Conservation (phyloP, 495 filamentous ascomycete genomes). For the Sphaerosporella brunnea region DNA sequence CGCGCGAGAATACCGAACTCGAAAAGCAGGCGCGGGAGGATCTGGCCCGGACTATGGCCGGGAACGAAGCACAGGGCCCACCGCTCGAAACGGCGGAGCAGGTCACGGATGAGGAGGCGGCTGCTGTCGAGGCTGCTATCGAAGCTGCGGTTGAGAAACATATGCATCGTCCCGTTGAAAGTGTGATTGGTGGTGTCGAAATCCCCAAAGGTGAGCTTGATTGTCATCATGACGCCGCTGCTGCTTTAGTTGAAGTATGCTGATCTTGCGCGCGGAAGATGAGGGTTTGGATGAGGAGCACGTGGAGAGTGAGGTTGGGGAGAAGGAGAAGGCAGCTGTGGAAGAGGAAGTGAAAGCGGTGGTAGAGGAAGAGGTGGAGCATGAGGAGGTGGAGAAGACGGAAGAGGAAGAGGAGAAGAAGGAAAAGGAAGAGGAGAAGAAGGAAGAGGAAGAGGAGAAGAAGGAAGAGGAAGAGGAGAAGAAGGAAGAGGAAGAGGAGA, state of each 20-base stretch:
- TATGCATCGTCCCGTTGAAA: neutral
- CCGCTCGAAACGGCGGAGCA: neutral
- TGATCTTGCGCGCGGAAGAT: slow-evolving; percentile 3
- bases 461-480: neutral
- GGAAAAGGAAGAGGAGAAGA: neutral
- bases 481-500: neutral
- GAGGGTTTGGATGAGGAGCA: slow-evolving; percentile 1
- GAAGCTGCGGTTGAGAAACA: neutral
- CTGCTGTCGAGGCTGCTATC: neutral
- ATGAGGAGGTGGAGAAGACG: neutral
- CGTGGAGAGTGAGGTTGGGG: neutral
- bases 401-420: neutral
- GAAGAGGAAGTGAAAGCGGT: neutral
- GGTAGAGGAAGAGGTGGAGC: neutral
- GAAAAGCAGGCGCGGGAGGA: slow-evolving; percentile 1
- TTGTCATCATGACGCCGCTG: slow-evolving; percentile 1
- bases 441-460: neutral
- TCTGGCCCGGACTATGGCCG: neutral
- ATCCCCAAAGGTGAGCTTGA: slow-evolving; percentile 3
- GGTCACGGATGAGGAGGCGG: neutral
- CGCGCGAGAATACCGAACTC: neutral
- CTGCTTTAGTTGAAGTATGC: neutral
- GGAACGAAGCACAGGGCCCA: slow-evolving; percentile 1
- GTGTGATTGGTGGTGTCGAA: slow-evolving; percentile 4
- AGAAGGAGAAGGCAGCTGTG: neutral